A percentile compares a stretch with the other conserved stretches of the same genome.
These are phyloP conservation scores for Leccinum subtestaceum DNA, from an alignment of 768 basidiomycete species.

Conservation along the genomic window DNA sequence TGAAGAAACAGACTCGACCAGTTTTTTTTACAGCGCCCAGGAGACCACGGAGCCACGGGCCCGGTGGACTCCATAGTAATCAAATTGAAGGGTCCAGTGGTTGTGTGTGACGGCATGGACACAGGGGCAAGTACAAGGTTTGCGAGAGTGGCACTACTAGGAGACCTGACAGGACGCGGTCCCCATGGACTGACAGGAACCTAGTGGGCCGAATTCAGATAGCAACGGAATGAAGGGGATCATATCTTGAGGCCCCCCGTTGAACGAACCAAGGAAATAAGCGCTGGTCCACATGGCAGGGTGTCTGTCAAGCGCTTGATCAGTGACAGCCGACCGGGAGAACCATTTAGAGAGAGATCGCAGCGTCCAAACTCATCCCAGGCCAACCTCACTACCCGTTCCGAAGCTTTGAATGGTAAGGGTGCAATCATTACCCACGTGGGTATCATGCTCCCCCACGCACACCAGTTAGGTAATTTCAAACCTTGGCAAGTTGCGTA, in stretches of 20 bases:
- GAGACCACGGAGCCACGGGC: slow-evolving; percentile 18
- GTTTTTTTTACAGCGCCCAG: neutral
- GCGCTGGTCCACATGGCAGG: slow-evolving; percentile 1
- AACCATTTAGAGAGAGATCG: neutral
- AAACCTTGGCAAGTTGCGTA: neutral
- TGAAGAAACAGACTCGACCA: slow-evolving; percentile 7
- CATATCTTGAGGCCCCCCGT: neutral
- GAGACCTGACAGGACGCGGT: slow-evolving; percentile 7
- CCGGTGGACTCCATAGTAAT: slow-evolving; percentile 22
- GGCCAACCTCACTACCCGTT: neutral
- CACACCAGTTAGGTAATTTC: slow-evolving; percentile 4
- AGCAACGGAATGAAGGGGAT: slow-evolving; percentile 4
- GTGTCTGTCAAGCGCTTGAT: neutral
- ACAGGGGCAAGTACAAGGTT: neutral
- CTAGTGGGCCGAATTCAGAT: slow-evolving; percentile 1
- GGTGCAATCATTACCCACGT: slow-evolving; percentile 7
- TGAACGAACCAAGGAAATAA: slow-evolving; percentile 1
- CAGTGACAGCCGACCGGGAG: neutral
- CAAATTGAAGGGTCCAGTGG: slow-evolving; percentile 16
- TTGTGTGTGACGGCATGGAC: slow-evolving; percentile 8
- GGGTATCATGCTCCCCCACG: neutral
- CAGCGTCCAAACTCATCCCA: neutral
- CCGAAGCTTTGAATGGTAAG: neutral
- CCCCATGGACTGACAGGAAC: slow-evolving; percentile 9
- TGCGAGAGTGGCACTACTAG: slow-evolving; percentile 2